Base-by-base conservation (phyloP, 306 rosid species). In the Mimosa bimucronata region DNA sequence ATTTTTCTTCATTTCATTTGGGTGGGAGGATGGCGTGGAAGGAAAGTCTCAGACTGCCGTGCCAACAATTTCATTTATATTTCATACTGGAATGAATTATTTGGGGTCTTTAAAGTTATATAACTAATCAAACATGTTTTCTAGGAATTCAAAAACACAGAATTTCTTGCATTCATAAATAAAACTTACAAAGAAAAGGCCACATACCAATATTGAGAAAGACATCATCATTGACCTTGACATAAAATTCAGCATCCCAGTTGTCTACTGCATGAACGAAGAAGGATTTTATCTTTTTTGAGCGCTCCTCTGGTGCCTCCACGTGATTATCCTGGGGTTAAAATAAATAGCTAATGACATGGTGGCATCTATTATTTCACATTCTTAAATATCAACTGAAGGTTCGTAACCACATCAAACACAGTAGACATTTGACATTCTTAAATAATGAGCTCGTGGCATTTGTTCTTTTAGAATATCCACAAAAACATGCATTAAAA, bases 141-240 rank as follows among this genome's bases (percentile, higher is more conserved):
- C 64, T 70, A 68, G 23, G 37, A 74, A 46, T 66, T 74, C 71
- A 34, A 16, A 34, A 45, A 67, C 55, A 29, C 61, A 29, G 11
- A 31, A 41, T 37, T 62, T 75, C 37, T 41, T 30, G 23, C 65
- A 23, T 23, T 42, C 25, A 65, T 78, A 76, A 66, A 84, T 57
- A 79, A 76, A 67, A 38, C 50, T 55, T 19, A n/a, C 16, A 68
- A 73, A 73, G 52, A 41, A 77, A 78, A 75, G 81, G 66, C 84
- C 29, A 87, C 92, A 78, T 87, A 91, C 97, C 97, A 71, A 91
- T 81, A 84, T 89, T 87, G 68, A 89, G 84, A 78, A 75, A 89
- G 61, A 89, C 90, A 83, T 89, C 90, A 78, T 91, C 97, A 71
- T 91, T 87, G 91, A 82, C 92, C 88, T 90, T 91, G 44, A 82